Percentiles rank a stretch among this genome's conserved stretches.
phyloP scores from a whole-genome alignment of 176 grass and related monocot species.

The Pharus latifolius region DNA sequence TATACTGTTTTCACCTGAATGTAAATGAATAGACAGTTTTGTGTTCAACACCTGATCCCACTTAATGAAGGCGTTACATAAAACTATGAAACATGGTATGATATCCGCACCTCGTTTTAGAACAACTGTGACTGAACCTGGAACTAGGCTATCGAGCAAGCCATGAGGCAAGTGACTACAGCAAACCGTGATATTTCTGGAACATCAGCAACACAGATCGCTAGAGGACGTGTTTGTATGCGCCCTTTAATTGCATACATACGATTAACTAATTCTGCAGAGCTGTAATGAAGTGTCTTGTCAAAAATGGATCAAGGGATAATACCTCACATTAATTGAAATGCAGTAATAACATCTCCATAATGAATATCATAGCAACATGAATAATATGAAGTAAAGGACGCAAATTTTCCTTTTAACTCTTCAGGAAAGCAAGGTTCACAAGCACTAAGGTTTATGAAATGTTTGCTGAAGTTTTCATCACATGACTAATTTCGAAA shows the following conservation, averaged over 20 bases:
- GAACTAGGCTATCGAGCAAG: conserved; percentile 74
- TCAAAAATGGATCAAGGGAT: conserved; percentile 12
- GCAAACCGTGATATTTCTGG: conserved; percentile 74
- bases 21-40: not conserved
- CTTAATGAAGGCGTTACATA: not conserved
- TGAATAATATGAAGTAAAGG: too few species aligned
- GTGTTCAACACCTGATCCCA: conserved; percentile 3
- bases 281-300: conserved; percentile 49
- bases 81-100: not conserved
- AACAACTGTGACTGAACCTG: conserved; percentile 85
- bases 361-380: not conserved
- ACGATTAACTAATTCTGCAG: conserved; percentile 64
- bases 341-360: not conserved
- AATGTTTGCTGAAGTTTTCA: not conserved
- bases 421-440: not conserved
- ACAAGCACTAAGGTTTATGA: not conserved
- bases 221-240: conserved; percentile 61
- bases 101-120: conserved; percentile 68
- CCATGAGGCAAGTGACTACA: conserved; percentile 60
- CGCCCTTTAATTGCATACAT: conserved; percentile 98
- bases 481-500: not conserved
- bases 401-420: not conserved
- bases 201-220: conserved; percentile 89
- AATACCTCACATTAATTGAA: not conserved
- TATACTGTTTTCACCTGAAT: conserved; percentile 53